Base-by-base conservation (phyloP, 2,329 filamentous ascomycete species). In the Claviceps digitariae region DNA sequence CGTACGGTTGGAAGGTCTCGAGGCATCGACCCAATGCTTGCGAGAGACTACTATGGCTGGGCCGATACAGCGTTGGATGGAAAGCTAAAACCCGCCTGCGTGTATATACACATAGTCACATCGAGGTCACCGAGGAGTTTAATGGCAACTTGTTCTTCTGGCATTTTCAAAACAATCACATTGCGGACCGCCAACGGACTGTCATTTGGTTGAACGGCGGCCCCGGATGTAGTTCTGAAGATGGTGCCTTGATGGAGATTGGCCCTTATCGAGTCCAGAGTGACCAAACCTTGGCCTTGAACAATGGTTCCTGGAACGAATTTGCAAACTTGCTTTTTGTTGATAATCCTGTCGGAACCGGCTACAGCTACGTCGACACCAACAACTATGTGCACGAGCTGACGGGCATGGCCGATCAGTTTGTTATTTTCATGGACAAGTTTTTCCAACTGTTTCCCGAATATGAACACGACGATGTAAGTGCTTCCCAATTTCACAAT, bases 61-160 rank as follows among this genome's bases (percentile, higher is more conserved):
- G 27, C 40, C 40, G 27, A 23, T 44, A n/a, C 20, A 43, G 10
- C 15, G 34, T 4, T 12, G 13, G 20, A 17, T 21, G 38, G 23
- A 25, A 52, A 27, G 41, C 50, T 52, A 52, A 45, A 31, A 23
- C 46, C 29, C 52, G 31, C 48, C 25, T 31, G 13, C 13, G 3
- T n/a, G 15, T n/a, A 15, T 60, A 34, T 41, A 7, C 66, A 38
- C 41, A 7, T 65, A 95, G 90, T 52, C 93, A 98, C 72, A 85
- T 98, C 67, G 90, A 97, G 71, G 78, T 98, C 63, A 86, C 83
- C 36, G 80, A 86, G 21, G 83, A 89, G 59, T 80, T 86, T 67
- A 89, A 97, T 66, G 91, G 89, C 61, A 95, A 97, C 69, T 72
- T 98, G 20, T 98, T 97, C 76, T 98, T 98, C 75, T 98, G 93